Evolutionary conservation across 768 basidiomycete genomes (phyloP).

Genomic region (Podaxis mareebaensis): DNA sequence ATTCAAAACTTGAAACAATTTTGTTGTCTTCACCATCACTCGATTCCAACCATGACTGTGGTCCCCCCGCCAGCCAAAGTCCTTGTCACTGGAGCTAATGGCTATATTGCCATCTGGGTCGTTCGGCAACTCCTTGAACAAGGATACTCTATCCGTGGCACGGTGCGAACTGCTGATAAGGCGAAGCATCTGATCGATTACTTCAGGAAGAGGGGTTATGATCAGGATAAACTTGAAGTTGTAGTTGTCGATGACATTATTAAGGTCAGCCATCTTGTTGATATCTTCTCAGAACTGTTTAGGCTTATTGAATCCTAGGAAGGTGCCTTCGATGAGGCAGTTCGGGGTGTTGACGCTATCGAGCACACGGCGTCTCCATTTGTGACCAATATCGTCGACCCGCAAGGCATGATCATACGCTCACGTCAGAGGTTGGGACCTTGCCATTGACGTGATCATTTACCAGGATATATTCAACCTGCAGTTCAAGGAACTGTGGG

Average conservation of each 20-base stretch:
- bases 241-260: conserved; percentile 71
- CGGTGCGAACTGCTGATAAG: conserved; percentile 65
- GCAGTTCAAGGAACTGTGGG: conserved; percentile 72
- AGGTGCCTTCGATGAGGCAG: conserved; percentile 77
- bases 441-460: background rate
- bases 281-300: background rate
- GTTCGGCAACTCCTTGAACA: conserved; percentile 54
- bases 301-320: conserved; percentile 35
- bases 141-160: conserved; percentile 66
- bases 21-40: too few relatives aligned
- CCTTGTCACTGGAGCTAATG: conserved; percentile 61
- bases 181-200: conserved; percentile 53
- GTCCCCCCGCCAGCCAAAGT: conserved; percentile 33
- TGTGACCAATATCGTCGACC: conserved; percentile 44
- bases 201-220: conserved; percentile 55
- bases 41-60: conserved; percentile 27
- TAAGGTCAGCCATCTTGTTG: conserved; percentile 23
- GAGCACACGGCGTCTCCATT: conserved; percentile 71
- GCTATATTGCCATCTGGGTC: conserved; percentile 62
- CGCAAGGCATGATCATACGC: conserved; percentile 27
- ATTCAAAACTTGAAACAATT: too few relatives aligned
- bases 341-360: conserved; percentile 74
- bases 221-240: conserved; percentile 57
- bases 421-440: background rate
- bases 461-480: conserved; percentile 63